These are phyloP conservation scores for Monosporascus sp. DNA, from an alignment of 2,329 filamentous ascomycete species.

Conservation along the genomic window DNA sequence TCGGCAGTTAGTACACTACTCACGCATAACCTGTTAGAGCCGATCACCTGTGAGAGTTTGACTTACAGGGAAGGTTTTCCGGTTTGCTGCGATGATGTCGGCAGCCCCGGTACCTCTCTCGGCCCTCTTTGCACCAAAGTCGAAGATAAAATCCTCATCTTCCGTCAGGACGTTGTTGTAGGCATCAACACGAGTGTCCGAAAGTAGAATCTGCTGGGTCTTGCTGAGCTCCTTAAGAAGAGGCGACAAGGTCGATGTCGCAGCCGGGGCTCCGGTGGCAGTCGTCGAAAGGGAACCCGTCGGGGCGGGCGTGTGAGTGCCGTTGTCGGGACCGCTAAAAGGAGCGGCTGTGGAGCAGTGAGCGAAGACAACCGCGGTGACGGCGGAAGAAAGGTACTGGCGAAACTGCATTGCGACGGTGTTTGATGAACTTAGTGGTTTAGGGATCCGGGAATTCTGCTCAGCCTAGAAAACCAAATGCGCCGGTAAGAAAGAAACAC, in stretches of 20 bases:
- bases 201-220: constrained; percentile 34
- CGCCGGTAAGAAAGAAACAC: background rate
- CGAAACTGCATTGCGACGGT: constrained; percentile 25
- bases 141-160: constrained; percentile 43
- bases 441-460: background rate
- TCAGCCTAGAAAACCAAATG: background rate
- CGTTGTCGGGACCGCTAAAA: constrained; percentile 10
- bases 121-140: constrained; percentile 34
- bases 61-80: constrained; percentile 46
- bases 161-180: constrained; percentile 37
- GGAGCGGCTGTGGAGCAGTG: constrained; percentile 27
- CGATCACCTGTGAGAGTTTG: background rate
- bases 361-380: constrained; percentile 35
- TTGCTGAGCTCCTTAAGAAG: constrained; percentile 22
- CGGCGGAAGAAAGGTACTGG: constrained; percentile 21
- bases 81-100: constrained; percentile 47
- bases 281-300: constrained; percentile 1
- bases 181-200: constrained; percentile 38
- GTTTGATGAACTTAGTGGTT: constrained; percentile 4
- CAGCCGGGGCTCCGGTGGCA: constrained; percentile 3
- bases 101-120: constrained; percentile 33
- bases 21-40: background rate
- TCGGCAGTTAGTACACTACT: background rate
- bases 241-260: constrained; percentile 7
- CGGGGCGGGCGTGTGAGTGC: background rate